phyloP scores from a whole-genome alignment of 2,329 filamentous ascomycete species.

The Xenosphaeropsis pyriputrescens region DNA sequence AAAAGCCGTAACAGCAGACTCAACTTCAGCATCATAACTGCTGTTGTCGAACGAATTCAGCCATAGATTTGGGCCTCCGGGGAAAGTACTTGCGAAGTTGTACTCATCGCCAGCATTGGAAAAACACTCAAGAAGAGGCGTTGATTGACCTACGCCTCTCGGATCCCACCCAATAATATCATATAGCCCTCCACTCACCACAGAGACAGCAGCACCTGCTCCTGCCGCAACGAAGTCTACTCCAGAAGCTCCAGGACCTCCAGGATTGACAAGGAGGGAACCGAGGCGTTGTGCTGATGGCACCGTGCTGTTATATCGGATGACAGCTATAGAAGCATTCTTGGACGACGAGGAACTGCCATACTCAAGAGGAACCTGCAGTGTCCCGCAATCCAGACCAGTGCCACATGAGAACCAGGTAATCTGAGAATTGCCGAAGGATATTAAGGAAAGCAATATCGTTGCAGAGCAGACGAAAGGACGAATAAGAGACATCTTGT shows the following conservation, averaged over 20 bases:
- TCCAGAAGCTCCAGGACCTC: conserved; percentile 30
- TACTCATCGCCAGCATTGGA: conserved; percentile 8
- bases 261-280: conserved; percentile 24
- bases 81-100: conserved; percentile 3
- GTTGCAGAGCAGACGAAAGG: no score
- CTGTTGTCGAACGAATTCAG: conserved; percentile 4
- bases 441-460: no score
- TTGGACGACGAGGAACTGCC: not conserved
- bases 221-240: conserved; percentile 13
- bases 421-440: no score
- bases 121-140: conserved; percentile 37
- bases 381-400: not conserved
- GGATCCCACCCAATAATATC: conserved; percentile 34
- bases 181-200: conserved; percentile 22
- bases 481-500: no score
- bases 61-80: conserved; percentile 6
- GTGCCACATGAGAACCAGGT: not conserved
- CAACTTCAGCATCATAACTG: conserved; percentile 1
- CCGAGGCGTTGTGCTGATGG: not conserved
- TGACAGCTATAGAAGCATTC: not conserved
- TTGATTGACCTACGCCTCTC: conserved; percentile 32
- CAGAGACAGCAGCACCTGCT: conserved; percentile 18
- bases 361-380: conserved; percentile 1
- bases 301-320: conserved; percentile 1
- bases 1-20: conserved; percentile 1